Evolutionary conservation across 768 basidiomycete genomes (phyloP).

Genomic region (Russula earlei): DNA sequence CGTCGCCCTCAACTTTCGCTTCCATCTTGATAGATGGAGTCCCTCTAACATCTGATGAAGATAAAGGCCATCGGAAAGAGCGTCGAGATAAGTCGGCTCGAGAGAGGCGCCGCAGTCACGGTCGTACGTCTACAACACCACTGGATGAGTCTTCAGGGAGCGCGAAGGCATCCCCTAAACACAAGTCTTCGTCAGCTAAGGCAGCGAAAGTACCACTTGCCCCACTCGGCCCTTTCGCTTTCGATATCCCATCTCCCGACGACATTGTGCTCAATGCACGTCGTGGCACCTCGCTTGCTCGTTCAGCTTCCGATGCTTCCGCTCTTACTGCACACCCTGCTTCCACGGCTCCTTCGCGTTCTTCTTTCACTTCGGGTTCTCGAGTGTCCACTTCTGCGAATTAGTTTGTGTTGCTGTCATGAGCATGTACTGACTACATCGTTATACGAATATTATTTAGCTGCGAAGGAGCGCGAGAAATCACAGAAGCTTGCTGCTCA

Average conservation of each 20-base stretch:
- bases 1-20: slow-evolving; percentile 70
- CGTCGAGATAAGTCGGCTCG: slow-evolving; percentile 9
- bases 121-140: background rate
- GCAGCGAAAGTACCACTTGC: slow-evolving; percentile 4
- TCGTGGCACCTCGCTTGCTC: slow-evolving; percentile 54
- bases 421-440: slow-evolving; percentile 28
- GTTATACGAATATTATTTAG: slow-evolving; percentile 35
- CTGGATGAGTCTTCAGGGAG: slow-evolving; percentile 6
- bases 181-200: background rate
- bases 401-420: slow-evolving; percentile 15
- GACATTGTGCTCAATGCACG: slow-evolving; percentile 79
- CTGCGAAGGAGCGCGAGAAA: slow-evolving; percentile 73
- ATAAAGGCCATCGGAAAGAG: slow-evolving; percentile 19
- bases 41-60: slow-evolving; percentile 17
- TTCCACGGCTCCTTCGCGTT: slow-evolving; percentile 22
- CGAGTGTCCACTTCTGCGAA: slow-evolving; percentile 28
- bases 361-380: slow-evolving; percentile 26
- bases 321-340: slow-evolving; percentile 14
- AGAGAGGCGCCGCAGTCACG: slow-evolving; percentile 8
- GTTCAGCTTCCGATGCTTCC: slow-evolving; percentile 20
- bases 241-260: slow-evolving; percentile 85
- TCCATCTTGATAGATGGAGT: slow-evolving; percentile 15
- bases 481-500: slow-evolving; percentile 44
- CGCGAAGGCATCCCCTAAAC: slow-evolving; percentile 9
- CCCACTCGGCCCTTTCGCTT: slow-evolving; percentile 38